Evolutionary conservation across 805 yeast genomes (phyloP).

Genomic region (Yarrowia divulgata): DNA sequence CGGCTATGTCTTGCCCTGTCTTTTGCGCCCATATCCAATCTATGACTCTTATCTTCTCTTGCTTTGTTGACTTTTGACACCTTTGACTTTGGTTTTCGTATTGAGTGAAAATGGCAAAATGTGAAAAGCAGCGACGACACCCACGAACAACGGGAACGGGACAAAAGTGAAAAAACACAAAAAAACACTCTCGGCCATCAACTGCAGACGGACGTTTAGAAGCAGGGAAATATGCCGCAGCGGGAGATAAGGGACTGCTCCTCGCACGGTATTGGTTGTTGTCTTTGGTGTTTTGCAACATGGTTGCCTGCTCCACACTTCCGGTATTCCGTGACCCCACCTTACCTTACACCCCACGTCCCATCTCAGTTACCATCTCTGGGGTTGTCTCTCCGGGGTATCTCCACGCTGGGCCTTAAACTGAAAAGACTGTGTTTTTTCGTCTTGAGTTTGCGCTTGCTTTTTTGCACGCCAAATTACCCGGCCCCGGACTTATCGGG

Average conservation of each 20-base stretch:
- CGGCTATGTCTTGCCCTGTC: neutral
- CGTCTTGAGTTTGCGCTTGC: neutral
- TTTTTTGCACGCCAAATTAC: neutral
- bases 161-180: neutral
- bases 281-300: no score
- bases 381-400: constrained; percentile 27
- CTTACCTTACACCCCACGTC: neutral
- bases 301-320: no score
- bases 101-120: constrained; percentile 10
- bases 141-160: neutral
- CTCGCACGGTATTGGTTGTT: no score
- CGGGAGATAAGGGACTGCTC: neutral
- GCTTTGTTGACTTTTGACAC: constrained; percentile 2
- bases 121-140: neutral
- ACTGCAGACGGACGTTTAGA: neutral
- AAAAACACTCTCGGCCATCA: neutral
- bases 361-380: neutral
- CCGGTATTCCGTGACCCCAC: neutral
- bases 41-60: constrained; percentile 13
- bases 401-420: constrained; percentile 2
- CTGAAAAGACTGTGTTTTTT: neutral
- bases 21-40: constrained; percentile 1
- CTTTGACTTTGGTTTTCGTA: constrained; percentile 13
- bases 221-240: constrained; percentile 1
- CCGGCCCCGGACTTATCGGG: constrained; percentile 18